phyloP scores from a whole-genome alignment of 2,329 filamentous ascomycete genomes.

The Periconia sp. region DNA sequence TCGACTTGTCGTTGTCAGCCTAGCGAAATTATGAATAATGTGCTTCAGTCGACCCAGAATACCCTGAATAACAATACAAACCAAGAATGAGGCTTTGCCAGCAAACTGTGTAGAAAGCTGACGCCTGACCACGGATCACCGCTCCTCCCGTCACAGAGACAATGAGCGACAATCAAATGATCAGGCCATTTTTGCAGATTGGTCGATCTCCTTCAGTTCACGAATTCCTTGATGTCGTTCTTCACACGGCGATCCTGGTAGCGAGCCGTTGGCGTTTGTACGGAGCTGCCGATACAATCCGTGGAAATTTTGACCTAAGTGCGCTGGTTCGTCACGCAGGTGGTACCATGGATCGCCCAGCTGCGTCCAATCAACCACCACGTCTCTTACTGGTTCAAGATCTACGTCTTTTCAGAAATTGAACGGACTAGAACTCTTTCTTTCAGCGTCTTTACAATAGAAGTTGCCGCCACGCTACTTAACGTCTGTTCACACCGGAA shows the following conservation, averaged over 20 bases:
- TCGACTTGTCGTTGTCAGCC: not conserved
- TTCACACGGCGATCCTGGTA: slow-evolving; percentile 24
- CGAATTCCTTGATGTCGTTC: not conserved
- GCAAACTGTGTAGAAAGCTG: not conserved
- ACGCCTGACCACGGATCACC: no score
- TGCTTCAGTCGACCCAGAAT: not conserved
- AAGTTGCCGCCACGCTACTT: slow-evolving; percentile 4
- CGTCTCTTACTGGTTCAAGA: no score
- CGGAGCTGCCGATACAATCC: slow-evolving; percentile 40
- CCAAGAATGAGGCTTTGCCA: not conserved
- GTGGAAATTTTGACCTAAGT: slow-evolving; percentile 14
- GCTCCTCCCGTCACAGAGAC: no score
- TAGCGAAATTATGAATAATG: not conserved
- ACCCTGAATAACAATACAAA: not conserved
- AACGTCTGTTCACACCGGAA: not conserved
- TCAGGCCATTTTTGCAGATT: not conserved
- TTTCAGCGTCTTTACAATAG: not conserved
- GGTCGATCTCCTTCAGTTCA: not conserved
- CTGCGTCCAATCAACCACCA: not conserved
- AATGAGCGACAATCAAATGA: no score
- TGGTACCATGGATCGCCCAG: slow-evolving; percentile 17
- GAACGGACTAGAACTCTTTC: no score
- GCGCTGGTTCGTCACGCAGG: slow-evolving; percentile 20
- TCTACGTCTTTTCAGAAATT: no score
- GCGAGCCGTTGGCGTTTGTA: slow-evolving; percentile 38